A percentile compares a stretch with the other conserved stretches of the same genome.
These are phyloP conservation scores for Aspergillus hancockii DNA, from an alignment of 495 filamentous ascomycete genomes.

Conservation along the genomic window DNA sequence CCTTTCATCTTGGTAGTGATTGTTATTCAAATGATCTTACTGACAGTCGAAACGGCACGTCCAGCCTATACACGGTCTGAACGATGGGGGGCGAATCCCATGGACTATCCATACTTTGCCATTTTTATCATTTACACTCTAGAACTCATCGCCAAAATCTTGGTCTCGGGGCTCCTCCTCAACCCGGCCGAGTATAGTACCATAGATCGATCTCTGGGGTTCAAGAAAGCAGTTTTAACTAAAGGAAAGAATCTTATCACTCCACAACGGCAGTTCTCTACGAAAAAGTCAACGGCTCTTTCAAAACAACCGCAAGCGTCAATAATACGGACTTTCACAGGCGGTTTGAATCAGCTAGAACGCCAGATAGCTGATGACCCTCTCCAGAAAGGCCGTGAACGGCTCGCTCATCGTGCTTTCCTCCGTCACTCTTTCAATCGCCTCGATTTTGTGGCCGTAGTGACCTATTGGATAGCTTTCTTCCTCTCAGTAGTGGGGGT, in stretches of 20 bases:
- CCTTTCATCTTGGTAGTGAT: conserved; percentile 86
- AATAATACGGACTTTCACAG: conserved; percentile 80
- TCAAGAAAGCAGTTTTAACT: conserved; percentile 70
- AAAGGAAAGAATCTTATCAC: conserved; percentile 77
- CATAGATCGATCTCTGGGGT: conserved; percentile 67
- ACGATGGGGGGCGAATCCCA: conserved; percentile 65
- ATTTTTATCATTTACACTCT: conserved; percentile 92
- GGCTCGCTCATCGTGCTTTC: conserved; percentile 89
- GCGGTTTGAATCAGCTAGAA: conserved; percentile 59
- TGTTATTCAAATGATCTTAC: conserved; percentile 79
- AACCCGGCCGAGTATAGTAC: conserved; percentile 87
- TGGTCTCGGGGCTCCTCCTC: conserved; percentile 89
- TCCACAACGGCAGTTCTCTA: conserved; percentile 70
- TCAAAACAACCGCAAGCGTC: conserved; percentile 59
- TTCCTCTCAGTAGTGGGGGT: conserved; percentile 65
- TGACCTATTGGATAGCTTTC: conserved; percentile 93
- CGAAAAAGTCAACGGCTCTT: conserved; percentile 44
- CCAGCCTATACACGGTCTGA: conserved; percentile 59
- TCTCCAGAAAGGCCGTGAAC: conserved; percentile 77
- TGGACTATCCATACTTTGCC: conserved; percentile 77
- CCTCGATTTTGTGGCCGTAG: conserved; percentile 92
- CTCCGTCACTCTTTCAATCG: conserved; percentile 94
- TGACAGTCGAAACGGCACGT: conserved; percentile 76
- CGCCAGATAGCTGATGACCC: conserved; percentile 58
- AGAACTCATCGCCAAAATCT: conserved; percentile 75